phyloP scores from a whole-genome alignment of 169 alveolate genomes.

The Cryptosporidium baileyi region DNA sequence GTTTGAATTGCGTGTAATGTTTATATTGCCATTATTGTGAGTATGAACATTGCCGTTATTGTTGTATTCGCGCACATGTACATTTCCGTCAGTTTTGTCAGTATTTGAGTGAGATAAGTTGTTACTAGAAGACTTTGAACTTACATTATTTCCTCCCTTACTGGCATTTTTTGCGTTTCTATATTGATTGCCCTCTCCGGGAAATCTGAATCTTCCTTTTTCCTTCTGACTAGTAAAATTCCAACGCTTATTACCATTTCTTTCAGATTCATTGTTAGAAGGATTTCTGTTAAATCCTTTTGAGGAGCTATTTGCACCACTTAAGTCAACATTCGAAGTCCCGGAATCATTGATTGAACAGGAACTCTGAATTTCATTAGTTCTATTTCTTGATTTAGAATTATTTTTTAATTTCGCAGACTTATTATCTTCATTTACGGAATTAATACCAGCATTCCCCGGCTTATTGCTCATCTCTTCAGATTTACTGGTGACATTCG shows the following conservation, averaged over 20 bases:
- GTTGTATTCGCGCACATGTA: background rate
- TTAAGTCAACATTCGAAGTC: background rate
- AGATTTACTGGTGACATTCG: background rate
- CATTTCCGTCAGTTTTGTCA: background rate
- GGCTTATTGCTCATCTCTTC: background rate
- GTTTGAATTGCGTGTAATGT: background rate
- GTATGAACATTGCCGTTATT: background rate
- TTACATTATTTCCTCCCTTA: too few species aligned
- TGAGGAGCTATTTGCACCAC: too few species aligned
- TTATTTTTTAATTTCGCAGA: background rate
- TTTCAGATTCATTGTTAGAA: too few species aligned
- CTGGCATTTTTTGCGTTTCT: background rate
- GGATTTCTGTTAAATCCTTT: too few species aligned
- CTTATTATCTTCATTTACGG: background rate
- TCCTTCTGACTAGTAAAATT: constrained; percentile 10
- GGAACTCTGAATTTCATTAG: background rate
- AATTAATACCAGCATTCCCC: background rate
- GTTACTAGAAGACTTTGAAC: background rate
- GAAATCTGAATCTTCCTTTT: background rate
- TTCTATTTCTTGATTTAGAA: background rate
- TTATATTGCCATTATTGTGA: background rate
- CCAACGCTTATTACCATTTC: constrained; percentile 23
- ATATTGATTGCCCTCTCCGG: too few species aligned
- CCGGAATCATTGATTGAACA: background rate
- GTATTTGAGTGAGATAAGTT: too few species aligned